A percentile compares a stretch with the other conserved stretches of the same genome.
These are phyloP conservation scores for Prunus kanzakura DNA, from an alignment of 306 rosid genomes.

Conservation along the genomic window DNA sequence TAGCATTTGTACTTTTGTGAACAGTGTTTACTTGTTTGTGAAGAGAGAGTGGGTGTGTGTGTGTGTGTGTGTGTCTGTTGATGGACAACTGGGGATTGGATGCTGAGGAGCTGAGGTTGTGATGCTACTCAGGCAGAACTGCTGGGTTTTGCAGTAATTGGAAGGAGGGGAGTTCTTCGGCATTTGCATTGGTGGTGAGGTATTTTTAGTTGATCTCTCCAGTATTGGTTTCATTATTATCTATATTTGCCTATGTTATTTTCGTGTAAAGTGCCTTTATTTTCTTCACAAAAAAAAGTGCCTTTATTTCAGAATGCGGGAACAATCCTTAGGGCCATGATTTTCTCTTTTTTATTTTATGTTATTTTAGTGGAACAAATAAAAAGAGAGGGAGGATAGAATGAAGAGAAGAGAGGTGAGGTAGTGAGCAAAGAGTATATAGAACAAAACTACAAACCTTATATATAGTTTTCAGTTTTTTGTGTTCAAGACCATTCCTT, in stretches of 20 bases:
- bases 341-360: neutral
- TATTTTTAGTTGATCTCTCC: conserved; percentile 16
- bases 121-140: conserved; percentile 25
- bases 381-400: neutral
- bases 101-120: conserved; percentile 21
- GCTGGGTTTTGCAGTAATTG: conserved; percentile 24
- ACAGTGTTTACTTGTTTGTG: neutral
- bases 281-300: too few relatives aligned
- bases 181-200: conserved; percentile 46
- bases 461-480: neutral
- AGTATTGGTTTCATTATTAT: neutral
- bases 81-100: conserved; percentile 23
- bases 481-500: neutral
- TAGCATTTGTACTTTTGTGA: conserved; percentile 1
- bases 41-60: neutral
- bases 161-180: conserved; percentile 49
- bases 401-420: neutral
- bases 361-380: neutral
- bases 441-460: neutral
- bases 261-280: neutral
- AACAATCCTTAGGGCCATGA: neutral
- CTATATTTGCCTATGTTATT: neutral
- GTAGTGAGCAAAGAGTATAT: neutral
- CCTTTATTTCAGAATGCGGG: neutral
- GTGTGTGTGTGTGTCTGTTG: neutral